Evolutionary conservation across 2,329 filamentous ascomycete genomes (phyloP).

Genomic region (Alternaria postmessia): DNA sequence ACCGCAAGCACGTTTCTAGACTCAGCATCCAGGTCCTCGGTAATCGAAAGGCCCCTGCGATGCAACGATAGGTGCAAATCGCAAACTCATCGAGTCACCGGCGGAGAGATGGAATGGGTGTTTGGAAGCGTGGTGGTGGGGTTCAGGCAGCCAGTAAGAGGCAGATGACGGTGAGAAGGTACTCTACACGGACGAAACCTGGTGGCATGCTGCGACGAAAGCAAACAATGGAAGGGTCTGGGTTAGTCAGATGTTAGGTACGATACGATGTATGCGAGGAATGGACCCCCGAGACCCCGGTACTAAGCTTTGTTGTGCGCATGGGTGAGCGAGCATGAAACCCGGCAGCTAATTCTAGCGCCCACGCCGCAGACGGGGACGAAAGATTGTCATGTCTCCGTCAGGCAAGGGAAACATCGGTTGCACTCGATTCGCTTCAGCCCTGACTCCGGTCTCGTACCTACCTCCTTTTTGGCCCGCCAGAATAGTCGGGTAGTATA

Average conservation of each 20-base stretch:
- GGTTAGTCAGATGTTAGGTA: neutral
- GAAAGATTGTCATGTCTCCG: neutral
- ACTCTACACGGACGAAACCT: neutral
- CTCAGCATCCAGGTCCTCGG: neutral
- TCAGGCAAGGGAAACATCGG: constrained; percentile 2
- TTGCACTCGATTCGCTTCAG: constrained; percentile 4
- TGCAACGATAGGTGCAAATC: constrained; percentile 9
- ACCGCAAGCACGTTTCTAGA: neutral
- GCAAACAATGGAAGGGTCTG: neutral
- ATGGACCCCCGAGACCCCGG: neutral
- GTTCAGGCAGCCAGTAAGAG: constrained; percentile 19
- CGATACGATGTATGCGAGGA: neutral
- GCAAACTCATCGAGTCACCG: constrained; percentile 10
- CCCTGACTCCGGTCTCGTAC: constrained; percentile 1
- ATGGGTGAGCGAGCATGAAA: neutral
- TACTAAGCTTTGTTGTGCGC: constrained; percentile 6
- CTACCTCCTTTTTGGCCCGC: neutral
- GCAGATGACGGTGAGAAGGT: neutral
- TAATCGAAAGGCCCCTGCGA: constrained; percentile 1
- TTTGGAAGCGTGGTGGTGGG: neutral
- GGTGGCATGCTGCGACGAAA: neutral
- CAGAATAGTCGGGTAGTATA: neutral
- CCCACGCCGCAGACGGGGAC: constrained; percentile 5
- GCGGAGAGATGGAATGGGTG: neutral
- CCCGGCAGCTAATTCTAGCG: constrained; percentile 10